Evolutionary conservation across 345 rosid genomes (phyloP).

Genomic region (Erysimum cheiranthoides): DNA sequence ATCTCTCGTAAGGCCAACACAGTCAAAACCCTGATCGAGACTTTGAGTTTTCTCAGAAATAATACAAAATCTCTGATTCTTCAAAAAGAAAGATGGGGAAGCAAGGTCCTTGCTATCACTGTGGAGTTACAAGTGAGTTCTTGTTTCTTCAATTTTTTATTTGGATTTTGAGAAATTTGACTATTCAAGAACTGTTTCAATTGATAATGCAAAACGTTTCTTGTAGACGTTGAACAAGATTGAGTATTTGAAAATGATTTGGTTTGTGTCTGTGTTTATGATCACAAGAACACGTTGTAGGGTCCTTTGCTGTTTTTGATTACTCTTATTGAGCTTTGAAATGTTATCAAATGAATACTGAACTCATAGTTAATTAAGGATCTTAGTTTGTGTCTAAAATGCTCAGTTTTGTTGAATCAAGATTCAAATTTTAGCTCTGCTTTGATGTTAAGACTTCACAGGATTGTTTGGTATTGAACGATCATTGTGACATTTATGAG

Average conservation of each 20-base stretch:
- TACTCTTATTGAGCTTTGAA: constrained; percentile 34
- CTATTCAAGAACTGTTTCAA: constrained; percentile 12
- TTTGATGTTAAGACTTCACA: neutral
- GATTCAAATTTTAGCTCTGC: neutral
- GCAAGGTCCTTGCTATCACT: constrained; percentile 98
- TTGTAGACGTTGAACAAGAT: constrained; percentile 19
- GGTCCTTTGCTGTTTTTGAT: constrained; percentile 30
- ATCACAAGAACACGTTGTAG: constrained; percentile 24
- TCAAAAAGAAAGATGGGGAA: constrained; percentile 81
- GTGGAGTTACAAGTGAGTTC: constrained; percentile 99
- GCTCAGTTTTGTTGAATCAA: constrained; percentile 17
- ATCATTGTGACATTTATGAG: constrained; percentile 24
- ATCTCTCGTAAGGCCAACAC: too few species aligned
- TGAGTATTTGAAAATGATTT: constrained; percentile 21
- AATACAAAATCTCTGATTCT: too few species aligned
- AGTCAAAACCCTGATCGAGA: too few species aligned
- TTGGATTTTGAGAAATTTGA: neutral
- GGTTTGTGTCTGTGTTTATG: constrained; percentile 28
- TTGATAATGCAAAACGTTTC: constrained; percentile 40
- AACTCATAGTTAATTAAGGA: neutral
- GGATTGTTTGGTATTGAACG: constrained; percentile 16
- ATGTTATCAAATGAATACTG: constrained; percentile 25
- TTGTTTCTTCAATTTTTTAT: constrained; percentile 47
- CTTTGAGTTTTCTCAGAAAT: too few species aligned
- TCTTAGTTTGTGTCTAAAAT: constrained; percentile 15